Conservation (phyloP, 2,329 filamentous ascomycete species). For the Didymella sp. region DNA sequence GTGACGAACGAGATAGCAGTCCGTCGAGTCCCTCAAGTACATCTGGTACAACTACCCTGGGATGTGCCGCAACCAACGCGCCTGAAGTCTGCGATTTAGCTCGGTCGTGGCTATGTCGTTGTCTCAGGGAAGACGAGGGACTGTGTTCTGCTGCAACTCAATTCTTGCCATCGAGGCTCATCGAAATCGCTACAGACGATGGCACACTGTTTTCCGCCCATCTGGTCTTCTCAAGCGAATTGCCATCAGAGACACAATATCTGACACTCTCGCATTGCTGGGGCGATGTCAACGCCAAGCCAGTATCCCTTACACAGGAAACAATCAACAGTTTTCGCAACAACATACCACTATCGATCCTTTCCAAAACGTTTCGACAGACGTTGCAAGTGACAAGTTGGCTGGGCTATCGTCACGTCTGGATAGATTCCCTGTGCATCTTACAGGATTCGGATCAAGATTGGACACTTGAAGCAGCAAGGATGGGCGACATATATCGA, state of each 20-base stretch:
- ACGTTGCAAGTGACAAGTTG: not conserved
- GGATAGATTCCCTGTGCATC: conserved; percentile 24
- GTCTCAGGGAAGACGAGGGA: not conserved
- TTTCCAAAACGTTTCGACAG: conserved; percentile 10
- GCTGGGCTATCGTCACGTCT: conserved; percentile 17
- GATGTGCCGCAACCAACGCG: not conserved
- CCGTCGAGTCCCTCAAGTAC: no score
- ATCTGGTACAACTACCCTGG: not conserved
- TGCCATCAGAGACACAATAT: not conserved
- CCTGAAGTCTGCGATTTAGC: not conserved
- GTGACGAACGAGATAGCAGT: no score
- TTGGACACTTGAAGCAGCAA: conserved; percentile 12
- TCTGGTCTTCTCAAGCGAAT: not conserved
- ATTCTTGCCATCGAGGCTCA: not conserved
- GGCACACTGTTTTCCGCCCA: not conserved
- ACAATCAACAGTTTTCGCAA: not conserved
- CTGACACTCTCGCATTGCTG: conserved; percentile 12
- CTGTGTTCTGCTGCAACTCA: not conserved
- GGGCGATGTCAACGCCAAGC: not conserved
- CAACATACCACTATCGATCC: not conserved
- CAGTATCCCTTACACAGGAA: not conserved
- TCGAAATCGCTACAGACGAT: not conserved
- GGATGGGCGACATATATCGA: conserved; percentile 18
- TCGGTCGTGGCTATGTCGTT: not conserved
- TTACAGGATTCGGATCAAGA: conserved; percentile 17